Percentiles rank a stretch among this genome's conserved stretches.
These are phyloP conservation scores for Taphrina flavorubra DNA, from an alignment of 1,139 yeast species.

Conservation along the genomic window DNA sequence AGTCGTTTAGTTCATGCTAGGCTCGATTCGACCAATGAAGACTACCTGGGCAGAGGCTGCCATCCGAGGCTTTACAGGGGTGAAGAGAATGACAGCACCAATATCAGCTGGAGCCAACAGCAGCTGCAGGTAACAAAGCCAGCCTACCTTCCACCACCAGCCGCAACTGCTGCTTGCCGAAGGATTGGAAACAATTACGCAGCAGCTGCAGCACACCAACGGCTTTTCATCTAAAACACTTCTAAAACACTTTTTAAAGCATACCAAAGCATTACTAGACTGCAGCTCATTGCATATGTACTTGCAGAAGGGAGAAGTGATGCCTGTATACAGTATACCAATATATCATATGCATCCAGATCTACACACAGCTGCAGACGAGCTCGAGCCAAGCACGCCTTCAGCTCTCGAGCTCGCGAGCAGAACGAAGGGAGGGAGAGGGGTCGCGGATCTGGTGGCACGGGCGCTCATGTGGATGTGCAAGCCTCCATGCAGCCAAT, in stretches of 20 bases:
- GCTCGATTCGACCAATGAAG: not conserved
- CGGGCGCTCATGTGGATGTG: not conserved
- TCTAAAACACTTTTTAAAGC: not conserved
- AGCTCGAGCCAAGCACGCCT: too few relatives aligned
- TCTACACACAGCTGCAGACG: not conserved
- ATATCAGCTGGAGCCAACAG: not conserved
- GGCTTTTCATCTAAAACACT: constrained; percentile 5
- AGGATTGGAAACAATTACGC: constrained; percentile 6
- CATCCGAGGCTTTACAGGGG: not conserved
- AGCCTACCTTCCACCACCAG: not conserved
- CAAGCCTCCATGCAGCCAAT: constrained; percentile 14
- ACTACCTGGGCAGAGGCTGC: not conserved
- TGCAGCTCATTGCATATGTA: too few relatives aligned
- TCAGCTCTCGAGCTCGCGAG: not conserved
- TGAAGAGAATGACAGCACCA: not conserved
- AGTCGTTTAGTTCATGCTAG: not conserved
- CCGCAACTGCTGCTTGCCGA: constrained; percentile 3
- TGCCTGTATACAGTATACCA: too few relatives aligned
- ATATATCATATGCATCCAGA: not conserved
- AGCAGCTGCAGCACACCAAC: not conserved
- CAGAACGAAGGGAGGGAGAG: not conserved
- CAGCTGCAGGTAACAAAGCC: not conserved
- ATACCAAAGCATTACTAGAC: too few relatives aligned
- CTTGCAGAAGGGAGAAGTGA: too few relatives aligned
- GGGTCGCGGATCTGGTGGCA: constrained; percentile 7